A percentile compares a stretch with the other conserved stretches of the same genome.
phyloP scores from a whole-genome alignment of 1,284 basidiomycete species.

The Puccinia coronata region DNA sequence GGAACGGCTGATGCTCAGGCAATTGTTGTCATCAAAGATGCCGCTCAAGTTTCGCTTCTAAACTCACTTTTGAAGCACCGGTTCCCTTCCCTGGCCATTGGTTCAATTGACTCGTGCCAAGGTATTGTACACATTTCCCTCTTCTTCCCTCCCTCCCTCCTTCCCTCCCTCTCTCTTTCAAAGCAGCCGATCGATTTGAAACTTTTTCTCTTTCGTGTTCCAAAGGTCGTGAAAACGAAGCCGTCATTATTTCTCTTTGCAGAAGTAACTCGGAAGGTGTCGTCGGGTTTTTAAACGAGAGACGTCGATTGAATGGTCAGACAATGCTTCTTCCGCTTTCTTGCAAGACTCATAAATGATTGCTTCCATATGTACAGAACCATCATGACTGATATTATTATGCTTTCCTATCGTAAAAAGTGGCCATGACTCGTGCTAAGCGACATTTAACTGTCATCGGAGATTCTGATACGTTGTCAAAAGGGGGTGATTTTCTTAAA shows the following conservation, averaged over 20 bases:
- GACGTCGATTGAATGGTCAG: conserved; percentile 79
- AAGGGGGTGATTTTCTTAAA: conserved; percentile 78
- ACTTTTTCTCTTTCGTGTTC: background rate
- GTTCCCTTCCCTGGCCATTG: conserved; percentile 71
- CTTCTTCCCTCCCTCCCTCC: no score
- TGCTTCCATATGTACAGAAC: background rate
- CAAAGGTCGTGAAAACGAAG: conserved; percentile 63
- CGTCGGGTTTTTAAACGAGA: conserved; percentile 88
- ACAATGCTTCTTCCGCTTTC: conserved; percentile 19
- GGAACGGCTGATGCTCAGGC: background rate
- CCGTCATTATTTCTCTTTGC: conserved; percentile 82
- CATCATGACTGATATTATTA: background rate
- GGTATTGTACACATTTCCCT: background rate
- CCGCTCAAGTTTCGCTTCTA: conserved; percentile 82
- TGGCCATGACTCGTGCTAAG: conserved; percentile 90
- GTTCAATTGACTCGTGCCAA: conserved; percentile 44
- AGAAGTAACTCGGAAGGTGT: conserved; percentile 79
- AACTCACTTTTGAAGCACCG: conserved; percentile 72
- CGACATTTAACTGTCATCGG: conserved; percentile 87
- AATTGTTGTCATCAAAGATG: conserved; percentile 63
- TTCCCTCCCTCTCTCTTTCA: no score
- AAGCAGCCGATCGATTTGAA: no score
- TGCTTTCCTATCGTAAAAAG: conserved; percentile 59
- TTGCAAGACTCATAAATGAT: background rate
- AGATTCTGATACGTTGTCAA: conserved; percentile 80